phyloP scores from a whole-genome alignment of 2,329 filamentous ascomycete species.

The Fusarium sp. region DNA sequence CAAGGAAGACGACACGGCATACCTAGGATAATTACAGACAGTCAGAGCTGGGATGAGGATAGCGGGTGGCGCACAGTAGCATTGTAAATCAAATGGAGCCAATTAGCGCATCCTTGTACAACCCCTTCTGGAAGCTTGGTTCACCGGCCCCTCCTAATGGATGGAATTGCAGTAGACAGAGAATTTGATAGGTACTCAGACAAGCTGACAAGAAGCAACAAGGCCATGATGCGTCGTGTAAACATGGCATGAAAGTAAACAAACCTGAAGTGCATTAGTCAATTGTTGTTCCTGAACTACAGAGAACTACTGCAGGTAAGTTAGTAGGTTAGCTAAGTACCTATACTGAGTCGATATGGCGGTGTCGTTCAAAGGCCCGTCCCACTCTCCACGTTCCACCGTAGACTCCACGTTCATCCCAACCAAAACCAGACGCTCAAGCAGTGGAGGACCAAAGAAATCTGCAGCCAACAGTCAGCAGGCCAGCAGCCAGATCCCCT shows the following conservation, averaged over 20 bases:
- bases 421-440: conserved; percentile 29
- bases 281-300: neutral
- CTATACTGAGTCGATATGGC: conserved; percentile 29
- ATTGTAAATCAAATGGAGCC: conserved; percentile 32
- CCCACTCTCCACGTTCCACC: conserved; percentile 45
- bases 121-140: conserved; percentile 31
- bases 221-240: conserved; percentile 2
- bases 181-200: conserved; percentile 15
- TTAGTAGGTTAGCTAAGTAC: neutral
- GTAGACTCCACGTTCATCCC: conserved; percentile 44
- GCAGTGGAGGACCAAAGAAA: conserved; percentile 2
- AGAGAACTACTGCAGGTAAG: neutral
- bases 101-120: conserved; percentile 31
- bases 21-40: neutral
- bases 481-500: conserved; percentile 4
- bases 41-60: conserved; percentile 24
- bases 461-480: conserved; percentile 30
- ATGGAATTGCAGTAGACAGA: conserved; percentile 21
- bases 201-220: conserved; percentile 21
- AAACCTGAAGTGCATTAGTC: conserved; percentile 7
- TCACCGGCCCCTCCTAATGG: conserved; percentile 30
- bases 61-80: conserved; percentile 28
- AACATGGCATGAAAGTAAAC: conserved; percentile 11
- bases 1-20: neutral
- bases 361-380: conserved; percentile 35